Percentiles rank a stretch among this genome's conserved stretches.
Evolutionary conservation across 1,284 basidiomycete genomes (phyloP).

Genomic region (Leccinum colubrinum): DNA sequence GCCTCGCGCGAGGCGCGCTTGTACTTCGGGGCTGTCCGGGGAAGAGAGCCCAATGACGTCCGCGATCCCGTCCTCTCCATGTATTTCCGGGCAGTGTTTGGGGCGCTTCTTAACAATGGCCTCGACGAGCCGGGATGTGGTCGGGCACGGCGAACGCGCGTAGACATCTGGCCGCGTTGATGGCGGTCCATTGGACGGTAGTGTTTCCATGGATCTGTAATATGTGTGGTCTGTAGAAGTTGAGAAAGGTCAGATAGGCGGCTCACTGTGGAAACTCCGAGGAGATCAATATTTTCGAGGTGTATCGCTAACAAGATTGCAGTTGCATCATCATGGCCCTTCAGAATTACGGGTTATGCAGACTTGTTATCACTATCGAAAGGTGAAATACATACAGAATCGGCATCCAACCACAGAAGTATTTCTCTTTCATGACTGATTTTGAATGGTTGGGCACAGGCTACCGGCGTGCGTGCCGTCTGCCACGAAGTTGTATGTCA

Average conservation of each 20-base stretch:
- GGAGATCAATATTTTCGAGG: constrained; percentile 56
- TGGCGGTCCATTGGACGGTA: constrained; percentile 55
- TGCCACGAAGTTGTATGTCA: too few relatives aligned
- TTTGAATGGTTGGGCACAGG: neutral
- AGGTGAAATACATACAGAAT: constrained; percentile 41
- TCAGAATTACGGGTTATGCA: constrained; percentile 3
- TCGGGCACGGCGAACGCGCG: constrained; percentile 63
- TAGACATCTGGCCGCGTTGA: constrained; percentile 73
- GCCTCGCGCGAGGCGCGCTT: constrained; percentile 43
- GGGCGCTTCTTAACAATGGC: constrained; percentile 52
- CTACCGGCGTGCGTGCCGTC: too few relatives aligned
- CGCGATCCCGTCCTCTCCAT: constrained; percentile 75
- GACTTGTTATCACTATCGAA: neutral
- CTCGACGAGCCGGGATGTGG: constrained; percentile 57
- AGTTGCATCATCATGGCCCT: constrained; percentile 87
- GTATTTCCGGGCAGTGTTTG: constrained; percentile 69
- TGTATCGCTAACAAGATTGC: constrained; percentile 76
- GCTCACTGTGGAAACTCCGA: constrained; percentile 78
- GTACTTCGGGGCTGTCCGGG: constrained; percentile 45
- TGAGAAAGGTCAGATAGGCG: neutral
- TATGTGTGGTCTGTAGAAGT: neutral
- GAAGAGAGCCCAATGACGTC: constrained; percentile 74
- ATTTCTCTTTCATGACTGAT: constrained; percentile 6
- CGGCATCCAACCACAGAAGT: constrained; percentile 54
- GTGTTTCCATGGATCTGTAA: constrained; percentile 77